Percentiles rank a stretch among this genome's conserved stretches.
These are phyloP conservation scores for Phytophthora rubi DNA, from an alignment of 352 stramenopile genomes.

Conservation along the genomic window DNA sequence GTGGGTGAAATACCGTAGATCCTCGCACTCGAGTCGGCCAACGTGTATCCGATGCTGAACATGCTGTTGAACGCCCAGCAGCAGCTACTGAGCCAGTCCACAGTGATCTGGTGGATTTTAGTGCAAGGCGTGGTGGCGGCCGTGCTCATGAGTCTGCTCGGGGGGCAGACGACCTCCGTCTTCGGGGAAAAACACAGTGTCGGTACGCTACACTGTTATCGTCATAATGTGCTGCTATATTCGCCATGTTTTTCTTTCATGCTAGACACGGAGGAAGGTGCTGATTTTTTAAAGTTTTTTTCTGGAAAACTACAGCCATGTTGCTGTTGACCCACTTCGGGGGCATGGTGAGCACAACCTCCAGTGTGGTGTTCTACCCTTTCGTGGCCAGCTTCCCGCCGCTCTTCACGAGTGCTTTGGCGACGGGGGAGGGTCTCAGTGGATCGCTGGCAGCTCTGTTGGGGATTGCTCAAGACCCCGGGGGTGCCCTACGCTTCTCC, in stretches of 20 bases:
- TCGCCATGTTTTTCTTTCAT: background rate
- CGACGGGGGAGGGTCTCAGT: slow-evolving; percentile 71
- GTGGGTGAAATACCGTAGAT: slow-evolving; percentile 36
- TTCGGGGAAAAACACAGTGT: slow-evolving; percentile 61
- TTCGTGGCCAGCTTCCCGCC: slow-evolving; percentile 70
- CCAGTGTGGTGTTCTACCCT: slow-evolving; percentile 77
- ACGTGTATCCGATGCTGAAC: slow-evolving; percentile 76
- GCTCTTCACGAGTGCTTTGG: slow-evolving; percentile 68
- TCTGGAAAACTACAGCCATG: slow-evolving; percentile 42
- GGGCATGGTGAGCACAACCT: slow-evolving; percentile 73
- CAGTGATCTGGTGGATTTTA: slow-evolving; percentile 67
- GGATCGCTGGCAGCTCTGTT: slow-evolving; percentile 64
- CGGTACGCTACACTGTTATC: slow-evolving; percentile 23
- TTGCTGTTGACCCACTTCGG: slow-evolving; percentile 67
- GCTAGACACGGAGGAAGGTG: background rate
- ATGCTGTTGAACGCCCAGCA: slow-evolving; percentile 59
- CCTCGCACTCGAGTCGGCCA: slow-evolving; percentile 71
- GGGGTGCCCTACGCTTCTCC: slow-evolving; percentile 60
- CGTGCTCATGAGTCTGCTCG: slow-evolving; percentile 65
- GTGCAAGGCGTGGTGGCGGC: slow-evolving; percentile 51
- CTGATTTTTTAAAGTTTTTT: too few species aligned
- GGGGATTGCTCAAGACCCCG: slow-evolving; percentile 64
- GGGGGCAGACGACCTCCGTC: slow-evolving; percentile 54
- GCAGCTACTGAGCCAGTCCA: slow-evolving; percentile 48
- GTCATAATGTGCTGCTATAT: background rate